These are phyloP conservation scores for Angomonas desouzai DNA, from an alignment of 208 protist genomes.

Conservation along the genomic window DNA sequence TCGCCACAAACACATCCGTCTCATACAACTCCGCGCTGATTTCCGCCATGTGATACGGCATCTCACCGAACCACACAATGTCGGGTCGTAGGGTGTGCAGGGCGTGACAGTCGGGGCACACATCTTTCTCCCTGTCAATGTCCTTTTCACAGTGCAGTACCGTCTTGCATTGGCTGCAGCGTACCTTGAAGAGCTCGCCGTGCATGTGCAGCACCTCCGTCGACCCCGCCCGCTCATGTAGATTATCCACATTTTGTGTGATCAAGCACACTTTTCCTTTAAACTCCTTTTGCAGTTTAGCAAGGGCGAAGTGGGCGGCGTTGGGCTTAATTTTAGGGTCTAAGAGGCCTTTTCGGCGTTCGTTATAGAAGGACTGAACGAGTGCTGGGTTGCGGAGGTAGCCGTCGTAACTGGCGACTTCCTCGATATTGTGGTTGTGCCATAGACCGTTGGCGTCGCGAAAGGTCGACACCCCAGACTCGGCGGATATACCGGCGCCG, in stretches of 20 bases:
- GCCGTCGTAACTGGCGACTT: constrained; percentile 51
- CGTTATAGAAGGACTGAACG: constrained; percentile 10
- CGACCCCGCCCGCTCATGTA: constrained; percentile 70
- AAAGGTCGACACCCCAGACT: constrained; percentile 32
- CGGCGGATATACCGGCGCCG: constrained; percentile 71
- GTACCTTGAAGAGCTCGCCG: constrained; percentile 70
- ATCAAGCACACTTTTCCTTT: constrained; percentile 39
- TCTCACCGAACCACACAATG: constrained; percentile 84
- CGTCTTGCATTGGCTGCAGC: constrained; percentile 34
- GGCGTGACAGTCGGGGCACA: constrained; percentile 40
- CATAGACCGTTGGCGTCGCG: constrained; percentile 36
- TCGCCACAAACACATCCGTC: constrained; percentile 65
- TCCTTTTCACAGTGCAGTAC: constrained; percentile 24
- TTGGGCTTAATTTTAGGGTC: neutral
- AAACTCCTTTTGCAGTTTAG: constrained; percentile 40
- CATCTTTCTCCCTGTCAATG: constrained; percentile 24
- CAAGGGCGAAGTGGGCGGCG: constrained; percentile 19
- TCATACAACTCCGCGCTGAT: constrained; percentile 30
- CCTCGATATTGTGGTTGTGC: constrained; percentile 69
- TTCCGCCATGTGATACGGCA: constrained; percentile 62
- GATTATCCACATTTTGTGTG: constrained; percentile 79
- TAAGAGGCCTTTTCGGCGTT: neutral
- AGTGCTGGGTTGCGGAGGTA: constrained; percentile 21
- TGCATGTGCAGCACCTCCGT: constrained; percentile 74
- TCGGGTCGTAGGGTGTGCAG: constrained; percentile 61